Conservation (phyloP, 805 yeast species). For the Yamadazyma paraphyllophila region DNA sequence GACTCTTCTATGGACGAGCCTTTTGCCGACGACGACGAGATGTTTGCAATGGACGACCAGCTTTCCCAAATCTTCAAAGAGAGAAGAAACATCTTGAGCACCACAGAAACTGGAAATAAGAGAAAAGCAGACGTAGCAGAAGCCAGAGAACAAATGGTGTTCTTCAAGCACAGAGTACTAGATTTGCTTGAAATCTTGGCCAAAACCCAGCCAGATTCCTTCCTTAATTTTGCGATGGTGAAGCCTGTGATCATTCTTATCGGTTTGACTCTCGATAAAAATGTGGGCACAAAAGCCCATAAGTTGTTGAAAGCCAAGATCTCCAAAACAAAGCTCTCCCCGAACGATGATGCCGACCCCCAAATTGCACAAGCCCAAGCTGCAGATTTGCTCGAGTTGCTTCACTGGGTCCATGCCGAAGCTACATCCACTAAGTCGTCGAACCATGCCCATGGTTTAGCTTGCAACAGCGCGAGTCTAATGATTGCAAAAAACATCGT, state of each 20-base stretch:
- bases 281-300: constrained; percentile 72
- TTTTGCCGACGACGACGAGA: constrained; percentile 92
- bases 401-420: constrained; percentile 44
- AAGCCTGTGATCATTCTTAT: constrained; percentile 61
- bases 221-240: constrained; percentile 43
- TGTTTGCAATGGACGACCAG: constrained; percentile 90
- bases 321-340: constrained; percentile 44
- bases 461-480: constrained; percentile 66
- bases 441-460: constrained; percentile 49
- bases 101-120: constrained; percentile 54
- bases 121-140: constrained; percentile 71
- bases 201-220: constrained; percentile 42
- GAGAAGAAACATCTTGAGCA: constrained; percentile 63
- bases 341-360: neutral
- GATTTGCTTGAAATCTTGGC: constrained; percentile 71
- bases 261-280: constrained; percentile 63
- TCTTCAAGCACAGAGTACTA: constrained; percentile 74
- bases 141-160: constrained; percentile 75
- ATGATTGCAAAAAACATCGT: constrained; percentile 58
- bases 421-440: constrained; percentile 32
- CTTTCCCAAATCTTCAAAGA: constrained; percentile 81
- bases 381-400: constrained; percentile 21
- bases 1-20: constrained; percentile 61
- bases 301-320: constrained; percentile 63
- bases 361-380: constrained; percentile 16